Base-by-base conservation (phyloP, 306 rosid genomes). In the Benincasa hispida region DNA sequence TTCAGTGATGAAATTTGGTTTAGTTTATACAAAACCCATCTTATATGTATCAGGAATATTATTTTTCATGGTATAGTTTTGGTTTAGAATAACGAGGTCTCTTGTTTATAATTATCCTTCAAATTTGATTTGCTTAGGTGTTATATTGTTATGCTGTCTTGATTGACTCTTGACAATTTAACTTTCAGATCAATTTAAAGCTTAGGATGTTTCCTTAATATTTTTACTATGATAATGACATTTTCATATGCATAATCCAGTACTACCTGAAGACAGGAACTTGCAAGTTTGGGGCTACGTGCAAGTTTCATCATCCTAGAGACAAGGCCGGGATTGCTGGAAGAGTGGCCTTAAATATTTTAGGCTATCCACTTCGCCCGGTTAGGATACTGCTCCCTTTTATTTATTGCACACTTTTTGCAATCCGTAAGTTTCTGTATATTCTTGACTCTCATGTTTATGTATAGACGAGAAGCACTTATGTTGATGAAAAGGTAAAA, bases 221-320 rank as follows among this genome's bases (percentile, higher is more conserved):
- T 15, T n/a, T 51, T 51, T 59, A 51, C 45, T 10, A 48, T 28
- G 27, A 53, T 17, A 72, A 28, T 47, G 73, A 57, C 66, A 42
- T 55, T 60, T 62, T 63, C 54, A 32, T 63, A 66, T 78, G 76
- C 47, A 63, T 39, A 22, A n/a, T 86, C 57, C 97, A 93, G 98
- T 91, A 93, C 85, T 91, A 86, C 82, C 75, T 92, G 83, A 92
- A 92, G 89, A 92, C 98, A 32, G 98, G 98, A 79, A 93, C 96
- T 75, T 93, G 98, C 91, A 93, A 91, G 88, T 93, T 93, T 81
- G 98, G 98, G 83, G 93, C 98, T 45, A 91, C 98, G 11, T 93
- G 98, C 92, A 91, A 92, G 85, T 93, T 91, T 90, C 90, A 93
- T 84, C 97, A 93, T 82, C 97, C 98, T 68, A 85, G 93, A 90